A percentile compares a stretch with the other conserved stretches of the same genome.
These are phyloP conservation scores for Barbatosphaeria neglecta DNA, from an alignment of 495 filamentous ascomycete species.

Conservation along the genomic window DNA sequence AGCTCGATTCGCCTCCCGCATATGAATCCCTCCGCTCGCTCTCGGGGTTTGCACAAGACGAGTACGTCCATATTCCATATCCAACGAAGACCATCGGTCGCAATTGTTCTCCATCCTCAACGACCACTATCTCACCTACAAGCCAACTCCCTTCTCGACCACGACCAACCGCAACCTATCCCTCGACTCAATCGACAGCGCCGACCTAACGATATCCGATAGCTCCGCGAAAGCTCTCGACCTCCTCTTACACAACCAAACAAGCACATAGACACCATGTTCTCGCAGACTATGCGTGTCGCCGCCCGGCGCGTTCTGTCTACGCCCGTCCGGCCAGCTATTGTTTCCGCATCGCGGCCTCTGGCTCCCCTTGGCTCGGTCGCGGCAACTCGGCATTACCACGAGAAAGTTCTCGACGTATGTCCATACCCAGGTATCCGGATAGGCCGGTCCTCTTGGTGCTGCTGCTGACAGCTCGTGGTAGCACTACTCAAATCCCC, in stretches of 20 bases:
- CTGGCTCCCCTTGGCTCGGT: conserved; percentile 20
- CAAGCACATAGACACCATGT: conserved; percentile 12
- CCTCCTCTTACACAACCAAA: background rate
- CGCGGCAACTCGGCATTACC: conserved; percentile 36
- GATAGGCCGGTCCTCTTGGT: background rate
- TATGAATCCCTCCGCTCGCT: too few relatives aligned
- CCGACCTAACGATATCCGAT: background rate
- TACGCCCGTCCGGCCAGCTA: conserved; percentile 10
- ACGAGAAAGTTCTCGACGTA: conserved; percentile 63
- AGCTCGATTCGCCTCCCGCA: background rate
- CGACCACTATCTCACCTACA: background rate
- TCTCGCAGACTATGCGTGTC: conserved; percentile 22
- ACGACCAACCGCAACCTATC: background rate
- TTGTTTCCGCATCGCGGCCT: conserved; percentile 22
- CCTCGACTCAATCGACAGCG: background rate
- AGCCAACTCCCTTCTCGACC: background rate
- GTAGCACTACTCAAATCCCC: conserved; percentile 75
- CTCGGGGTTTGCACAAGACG: background rate
- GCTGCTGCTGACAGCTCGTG: background rate
- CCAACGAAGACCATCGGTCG: background rate
- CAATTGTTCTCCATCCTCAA: background rate
- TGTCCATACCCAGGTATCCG: conserved; percentile 5
- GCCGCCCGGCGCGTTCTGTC: conserved; percentile 14
- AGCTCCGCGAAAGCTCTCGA: background rate
- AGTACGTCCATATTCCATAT: too few relatives aligned